Base-by-base conservation (phyloP, 2,329 filamentous ascomycete species). In the Pseudogymnoascus sp. region DNA sequence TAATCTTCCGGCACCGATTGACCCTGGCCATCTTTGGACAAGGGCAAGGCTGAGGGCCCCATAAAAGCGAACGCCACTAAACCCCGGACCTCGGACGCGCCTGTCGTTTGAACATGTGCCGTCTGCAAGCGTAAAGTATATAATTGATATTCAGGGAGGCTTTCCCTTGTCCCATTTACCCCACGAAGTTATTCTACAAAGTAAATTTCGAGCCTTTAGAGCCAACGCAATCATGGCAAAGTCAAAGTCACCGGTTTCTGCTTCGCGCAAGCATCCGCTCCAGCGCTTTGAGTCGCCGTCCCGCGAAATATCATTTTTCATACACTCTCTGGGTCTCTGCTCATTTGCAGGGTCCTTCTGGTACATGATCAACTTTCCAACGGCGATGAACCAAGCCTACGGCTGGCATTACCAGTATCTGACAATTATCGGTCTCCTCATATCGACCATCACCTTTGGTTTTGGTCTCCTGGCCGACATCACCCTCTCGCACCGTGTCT, bases 401-500 rank as follows among this genome's bases (percentile, higher is more conserved):
- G 88, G 88, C 63, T 81, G 87, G 75, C 82, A 89, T 70, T 82
- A 86, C 65, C 86, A 90, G 72, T 90, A 88, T 69, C 80, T 92
- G 33, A 92, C 88, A 66, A 91, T 91, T 70, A 81, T 91, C 63
- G 88, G 87, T 27, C 80, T 91, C 44, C 76, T 80, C 1, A 75
- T 88, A 25, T 81, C 87, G 0, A 79, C 83, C 9, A 67, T 80
- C 51, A 87, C 85, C 59, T 91, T 91, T 71, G 67, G 74, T 59
- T 74, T 82, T 27, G 89, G 83, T 3, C 75, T 88, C 4, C 71
- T 87, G 36, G 85, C 88, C 61, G 89, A 92, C 72, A 68, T 90
- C 7, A 84, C 84, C 0, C 71, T 83, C 27, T 85, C 78, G 36
- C 75, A 73, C 1, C 71, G 70, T n/a, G 77, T 90, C 10, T 91